A percentile compares a stretch with the other conserved stretches of the same genome.
Evolutionary conservation across 2,329 filamentous ascomycete species (phyloP).

Genomic region (Ceratocystis albifundus): DNA sequence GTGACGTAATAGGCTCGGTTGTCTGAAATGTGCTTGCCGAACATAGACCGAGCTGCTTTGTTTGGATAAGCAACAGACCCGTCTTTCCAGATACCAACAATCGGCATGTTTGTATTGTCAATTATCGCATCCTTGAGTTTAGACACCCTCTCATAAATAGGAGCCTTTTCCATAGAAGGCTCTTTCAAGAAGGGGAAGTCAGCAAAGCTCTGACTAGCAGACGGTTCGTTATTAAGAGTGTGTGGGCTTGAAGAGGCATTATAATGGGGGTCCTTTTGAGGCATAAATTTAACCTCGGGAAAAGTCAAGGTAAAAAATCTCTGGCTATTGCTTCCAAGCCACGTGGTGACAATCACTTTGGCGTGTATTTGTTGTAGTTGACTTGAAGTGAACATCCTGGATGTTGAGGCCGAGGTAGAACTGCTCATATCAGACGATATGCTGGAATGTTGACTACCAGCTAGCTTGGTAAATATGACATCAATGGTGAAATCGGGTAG

Average conservation of each 20-base stretch:
- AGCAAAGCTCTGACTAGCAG: too few species aligned
- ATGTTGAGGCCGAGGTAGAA: constrained; percentile 26
- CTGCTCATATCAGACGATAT: not conserved
- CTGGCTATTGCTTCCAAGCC: constrained; percentile 52
- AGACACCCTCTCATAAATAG: constrained; percentile 59
- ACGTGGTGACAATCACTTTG: constrained; percentile 67
- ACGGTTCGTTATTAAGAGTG: too few species aligned
- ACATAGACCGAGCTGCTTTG: constrained; percentile 47
- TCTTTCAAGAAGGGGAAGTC: not conserved
- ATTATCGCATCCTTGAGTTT: constrained; percentile 67
- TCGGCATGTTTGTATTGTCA: constrained; percentile 62
- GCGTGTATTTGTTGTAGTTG: constrained; percentile 39
- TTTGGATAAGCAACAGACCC: constrained; percentile 64
- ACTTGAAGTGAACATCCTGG: not conserved
- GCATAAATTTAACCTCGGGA: constrained; percentile 33
- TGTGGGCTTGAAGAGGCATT: not conserved
- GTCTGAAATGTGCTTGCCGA: constrained; percentile 34
- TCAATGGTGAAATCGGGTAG: constrained; percentile 20
- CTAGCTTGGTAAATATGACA: constrained; percentile 15
- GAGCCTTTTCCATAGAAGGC: constrained; percentile 36
- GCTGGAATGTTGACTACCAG: not conserved
- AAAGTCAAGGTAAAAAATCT: constrained; percentile 66
- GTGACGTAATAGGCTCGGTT: constrained; percentile 29
- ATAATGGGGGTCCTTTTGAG: not conserved
- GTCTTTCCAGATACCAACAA: constrained; percentile 72